phyloP scores from a whole-genome alignment of 2,329 filamentous ascomycete genomes.

The Sphaerostilbella broomeana region DNA sequence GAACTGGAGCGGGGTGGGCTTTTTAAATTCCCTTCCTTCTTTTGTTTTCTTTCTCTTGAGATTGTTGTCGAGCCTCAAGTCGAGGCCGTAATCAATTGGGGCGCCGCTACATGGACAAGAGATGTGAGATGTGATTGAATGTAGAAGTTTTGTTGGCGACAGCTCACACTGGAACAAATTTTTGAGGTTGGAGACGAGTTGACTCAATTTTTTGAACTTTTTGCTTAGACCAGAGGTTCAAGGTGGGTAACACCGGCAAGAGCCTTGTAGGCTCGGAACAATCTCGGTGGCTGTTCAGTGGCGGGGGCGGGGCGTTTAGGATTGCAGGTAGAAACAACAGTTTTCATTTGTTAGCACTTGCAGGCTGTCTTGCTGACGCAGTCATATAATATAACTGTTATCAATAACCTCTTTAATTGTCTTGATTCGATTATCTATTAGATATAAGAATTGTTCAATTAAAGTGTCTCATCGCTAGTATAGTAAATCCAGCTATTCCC shows the following conservation, averaged over 20 bases:
- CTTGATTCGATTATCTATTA: too few species aligned
- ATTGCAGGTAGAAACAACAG: too few species aligned
- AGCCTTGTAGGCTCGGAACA: slow-evolving; percentile 11
- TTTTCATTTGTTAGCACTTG: too few species aligned
- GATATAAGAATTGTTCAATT: too few species aligned
- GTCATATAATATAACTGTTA: too few species aligned
- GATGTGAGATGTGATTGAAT: not conserved
- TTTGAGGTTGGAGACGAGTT: slow-evolving; percentile 11
- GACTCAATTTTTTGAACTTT: slow-evolving; percentile 3
- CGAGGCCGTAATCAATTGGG: not conserved
- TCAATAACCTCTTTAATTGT: too few species aligned
- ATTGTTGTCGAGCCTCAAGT: not conserved
- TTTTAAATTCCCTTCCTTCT: not conserved
- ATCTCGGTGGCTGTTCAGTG: slow-evolving; percentile 4
- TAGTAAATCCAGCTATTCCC: too few species aligned
- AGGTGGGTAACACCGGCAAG: slow-evolving; percentile 4
- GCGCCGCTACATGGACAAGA: not conserved
- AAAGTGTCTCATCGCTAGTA: too few species aligned
- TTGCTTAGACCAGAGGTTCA: not conserved
- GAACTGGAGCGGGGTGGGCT: too few species aligned
- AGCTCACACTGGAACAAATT: not conserved
- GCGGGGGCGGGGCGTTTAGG: slow-evolving; percentile 10
- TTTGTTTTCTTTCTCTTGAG: slow-evolving; percentile 1
- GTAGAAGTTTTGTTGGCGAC: not conserved
- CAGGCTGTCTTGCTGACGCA: not conserved